Base-by-base conservation (phyloP, 1,284 basidiomycete species). In the Schizophyllum commune region DNA sequence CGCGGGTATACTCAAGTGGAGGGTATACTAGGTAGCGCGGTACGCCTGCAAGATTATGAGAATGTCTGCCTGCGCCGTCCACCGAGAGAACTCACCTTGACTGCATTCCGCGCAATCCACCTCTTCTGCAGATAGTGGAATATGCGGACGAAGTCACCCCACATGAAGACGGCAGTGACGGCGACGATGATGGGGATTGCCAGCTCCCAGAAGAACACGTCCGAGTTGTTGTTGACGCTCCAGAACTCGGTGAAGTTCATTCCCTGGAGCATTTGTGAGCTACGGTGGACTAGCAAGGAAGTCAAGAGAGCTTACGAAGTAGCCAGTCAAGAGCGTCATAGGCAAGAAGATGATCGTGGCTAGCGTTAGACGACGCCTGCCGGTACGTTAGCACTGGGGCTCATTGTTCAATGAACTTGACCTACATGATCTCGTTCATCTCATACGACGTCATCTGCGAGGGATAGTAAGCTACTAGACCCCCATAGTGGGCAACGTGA, bases 291-390 rank as follows among this genome's bases (percentile, higher is more conserved):
- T 19, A 27, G 3, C 5, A 39, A 13, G 20, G 55, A 27, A 62
- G 33, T 52, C 52, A 21, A 39, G 57, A 34, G 47, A 32, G 32
- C 81, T 59, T 65, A 84, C 85, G 69, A 89, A 88, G 71, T 88
- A 89, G 60, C 86, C 86, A 6, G 85, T 88, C 13, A 90, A 75
- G 20, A 89, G 76, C 1, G 86, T 88, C 47, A 89, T 71, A 0
- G 88, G 88, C 15, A 89, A 71, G 74, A 85, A 89, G 65, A 88
- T 83, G 67, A 89, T 84, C 1, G 85, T 89, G 0, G 81, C 81
- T 15, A 87, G 68, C 21, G 77, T 79, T 15, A 79, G 71, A 56
- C 75, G 74, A 21, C 74, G 75, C 77, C 77, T 79, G 63, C n/a
- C 63, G 59, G 47, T 32, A 21, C 21, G 22, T 20, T 19, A 27